Percentiles rank a stretch among this genome's conserved stretches.
phyloP scores from a whole-genome alignment of 495 filamentous ascomycete genomes.

The Pyronema omphalodes region DNA sequence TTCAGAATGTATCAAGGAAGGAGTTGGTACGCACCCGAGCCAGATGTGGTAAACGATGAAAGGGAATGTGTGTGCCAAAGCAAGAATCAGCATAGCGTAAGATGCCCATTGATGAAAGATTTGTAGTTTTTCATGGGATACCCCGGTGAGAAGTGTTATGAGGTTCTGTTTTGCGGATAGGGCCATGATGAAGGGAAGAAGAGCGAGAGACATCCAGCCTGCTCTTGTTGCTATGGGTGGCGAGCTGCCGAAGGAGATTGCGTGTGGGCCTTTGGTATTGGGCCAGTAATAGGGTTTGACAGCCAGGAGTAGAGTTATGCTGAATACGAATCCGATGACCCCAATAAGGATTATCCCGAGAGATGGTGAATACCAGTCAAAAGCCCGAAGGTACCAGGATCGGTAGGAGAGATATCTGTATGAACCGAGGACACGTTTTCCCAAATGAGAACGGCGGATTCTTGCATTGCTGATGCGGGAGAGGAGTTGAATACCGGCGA shows the following conservation, averaged over 20 bases:
- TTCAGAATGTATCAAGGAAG: not conserved
- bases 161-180: constrained; percentile 26
- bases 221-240: constrained; percentile 35
- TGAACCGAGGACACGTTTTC: not conserved
- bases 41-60: constrained; percentile 37
- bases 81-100: constrained; percentile 37
- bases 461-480: not conserved
- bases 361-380: not conserved
- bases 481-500: not conserved
- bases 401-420: not conserved
- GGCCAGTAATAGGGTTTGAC: constrained; percentile 39
- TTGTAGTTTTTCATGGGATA: constrained; percentile 38
- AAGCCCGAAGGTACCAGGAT: not conserved
- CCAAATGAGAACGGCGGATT: not conserved
- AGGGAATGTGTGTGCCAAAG: constrained; percentile 38
- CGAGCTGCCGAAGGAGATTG: constrained; percentile 29
- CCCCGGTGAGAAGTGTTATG: constrained; percentile 34
- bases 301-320: not conserved
- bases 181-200: constrained; percentile 34
- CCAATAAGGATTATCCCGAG: not conserved
- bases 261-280: constrained; percentile 23
- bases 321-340: not conserved
- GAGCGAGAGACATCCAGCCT: constrained; percentile 35
- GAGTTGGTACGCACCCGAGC: constrained; percentile 12
- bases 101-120: constrained; percentile 37